Conservation (phyloP, 805 yeast genomes). For the Starmerella asiatica region DNA sequence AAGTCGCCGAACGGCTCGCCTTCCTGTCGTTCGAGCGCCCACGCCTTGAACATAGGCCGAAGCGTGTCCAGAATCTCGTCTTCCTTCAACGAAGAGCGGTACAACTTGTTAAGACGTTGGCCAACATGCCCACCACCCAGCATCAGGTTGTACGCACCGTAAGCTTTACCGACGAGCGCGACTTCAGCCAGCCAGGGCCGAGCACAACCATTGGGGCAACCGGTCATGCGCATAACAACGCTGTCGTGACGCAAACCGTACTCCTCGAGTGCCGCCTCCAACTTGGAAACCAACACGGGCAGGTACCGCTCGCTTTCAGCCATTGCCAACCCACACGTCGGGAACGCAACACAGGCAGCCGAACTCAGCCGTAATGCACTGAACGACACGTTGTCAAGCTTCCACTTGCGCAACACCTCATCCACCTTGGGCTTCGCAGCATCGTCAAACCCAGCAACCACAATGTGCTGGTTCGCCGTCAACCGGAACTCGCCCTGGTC, state of each 20-base stretch:
- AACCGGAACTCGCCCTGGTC: slow-evolving; percentile 66
- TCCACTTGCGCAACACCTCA: slow-evolving; percentile 51
- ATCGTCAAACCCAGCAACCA: slow-evolving; percentile 61
- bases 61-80: slow-evolving; percentile 67
- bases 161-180: slow-evolving; percentile 90
- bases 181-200: slow-evolving; percentile 97
- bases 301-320: slow-evolving; percentile 92
- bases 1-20: slow-evolving; percentile 95
- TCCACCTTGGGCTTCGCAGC: slow-evolving; percentile 52
- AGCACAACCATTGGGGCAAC: slow-evolving; percentile 98
- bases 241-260: slow-evolving; percentile 89
- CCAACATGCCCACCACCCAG: slow-evolving; percentile 95
- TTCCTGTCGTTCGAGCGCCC: slow-evolving; percentile 83
- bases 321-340: slow-evolving; percentile 98
- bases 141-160: slow-evolving; percentile 83
- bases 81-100: slow-evolving; percentile 76
- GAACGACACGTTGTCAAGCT: slow-evolving; percentile 69
- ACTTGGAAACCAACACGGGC: slow-evolving; percentile 66
- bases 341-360: slow-evolving; percentile 95
- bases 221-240: slow-evolving; percentile 95
- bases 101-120: slow-evolving; percentile 79
- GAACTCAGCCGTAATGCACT: slow-evolving; percentile 79
- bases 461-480: slow-evolving; percentile 90
- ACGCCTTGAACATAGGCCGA: slow-evolving; percentile 79
- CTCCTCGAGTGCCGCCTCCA: slow-evolving; percentile 80